Conservation (phyloP, 805 yeast genomes). For the Yarrowia deformans region DNA sequence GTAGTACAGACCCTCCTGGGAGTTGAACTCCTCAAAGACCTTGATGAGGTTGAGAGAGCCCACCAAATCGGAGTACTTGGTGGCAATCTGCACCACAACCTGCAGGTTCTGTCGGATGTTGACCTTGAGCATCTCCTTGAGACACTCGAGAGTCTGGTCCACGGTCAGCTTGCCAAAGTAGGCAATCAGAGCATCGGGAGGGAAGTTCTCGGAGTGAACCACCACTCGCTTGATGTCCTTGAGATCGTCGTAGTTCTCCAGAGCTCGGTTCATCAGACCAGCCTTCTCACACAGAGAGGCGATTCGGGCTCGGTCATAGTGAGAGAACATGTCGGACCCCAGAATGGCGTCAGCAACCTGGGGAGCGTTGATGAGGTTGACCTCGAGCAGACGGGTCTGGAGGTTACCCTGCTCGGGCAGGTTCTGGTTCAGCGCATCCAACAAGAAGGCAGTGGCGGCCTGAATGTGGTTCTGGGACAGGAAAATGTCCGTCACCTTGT, state of each 20-base stretch:
- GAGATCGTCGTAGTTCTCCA: constrained; percentile 93
- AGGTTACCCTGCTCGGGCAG: constrained; percentile 93
- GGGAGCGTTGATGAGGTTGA: constrained; percentile 93
- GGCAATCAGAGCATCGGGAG: constrained; percentile 90
- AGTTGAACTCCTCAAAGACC: constrained; percentile 90
- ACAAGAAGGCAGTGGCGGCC: constrained; percentile 96
- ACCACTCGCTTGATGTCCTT: constrained; percentile 95
- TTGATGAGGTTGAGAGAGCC: constrained; percentile 87
- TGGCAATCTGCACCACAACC: constrained; percentile 93
- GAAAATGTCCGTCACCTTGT: constrained; percentile 89
- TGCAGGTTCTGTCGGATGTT: constrained; percentile 88
- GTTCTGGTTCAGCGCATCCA: constrained; percentile 94
- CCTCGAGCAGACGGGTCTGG: constrained; percentile 93
- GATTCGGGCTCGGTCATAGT: constrained; percentile 91
- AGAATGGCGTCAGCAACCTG: constrained; percentile 99
- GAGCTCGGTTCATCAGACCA: constrained; percentile 93
- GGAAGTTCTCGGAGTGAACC: constrained; percentile 79
- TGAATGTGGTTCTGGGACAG: constrained; percentile 92
- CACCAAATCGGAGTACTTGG: constrained; percentile 91
- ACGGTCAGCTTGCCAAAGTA: constrained; percentile 94
- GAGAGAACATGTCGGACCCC: constrained; percentile 94
- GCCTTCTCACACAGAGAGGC: constrained; percentile 94
- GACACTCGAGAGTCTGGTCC: constrained; percentile 87
- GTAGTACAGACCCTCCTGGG: constrained; percentile 92
- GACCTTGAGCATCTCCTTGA: constrained; percentile 81